These are phyloP conservation scores for Lipomyces sp. DNA, from an alignment of 805 yeast genomes.

Conservation along the genomic window DNA sequence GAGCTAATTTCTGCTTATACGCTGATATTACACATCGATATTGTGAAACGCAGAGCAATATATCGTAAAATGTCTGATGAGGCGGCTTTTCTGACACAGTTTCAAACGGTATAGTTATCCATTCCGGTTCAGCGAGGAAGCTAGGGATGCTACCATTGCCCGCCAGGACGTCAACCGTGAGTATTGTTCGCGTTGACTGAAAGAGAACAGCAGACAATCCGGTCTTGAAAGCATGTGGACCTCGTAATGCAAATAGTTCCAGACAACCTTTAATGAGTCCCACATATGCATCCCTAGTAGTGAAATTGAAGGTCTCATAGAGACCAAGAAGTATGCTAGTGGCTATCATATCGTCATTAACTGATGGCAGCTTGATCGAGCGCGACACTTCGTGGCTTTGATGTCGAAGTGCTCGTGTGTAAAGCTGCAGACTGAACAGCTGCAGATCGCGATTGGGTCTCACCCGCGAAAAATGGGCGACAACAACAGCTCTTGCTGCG, in stretches of 20 bases:
- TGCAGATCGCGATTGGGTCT: not conserved
- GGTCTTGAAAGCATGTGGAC: constrained; percentile 10
- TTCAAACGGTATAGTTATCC: constrained; percentile 15
- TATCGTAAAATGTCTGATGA: constrained; percentile 10
- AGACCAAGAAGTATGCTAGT: constrained; percentile 10
- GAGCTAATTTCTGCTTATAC: not conserved
- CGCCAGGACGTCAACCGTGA: not conserved
- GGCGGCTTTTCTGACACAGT: not conserved
- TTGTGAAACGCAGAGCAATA: constrained; percentile 3
- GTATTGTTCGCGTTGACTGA: constrained; percentile 5
- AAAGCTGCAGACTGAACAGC: not conserved
- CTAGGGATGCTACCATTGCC: not conserved
- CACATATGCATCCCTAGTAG: not conserved
- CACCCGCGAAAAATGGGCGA: not conserved
- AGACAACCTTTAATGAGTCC: constrained; percentile 10
- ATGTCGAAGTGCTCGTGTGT: not conserved
- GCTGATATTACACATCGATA: not conserved
- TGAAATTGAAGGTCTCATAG: constrained; percentile 2
- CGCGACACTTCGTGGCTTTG: not conserved
- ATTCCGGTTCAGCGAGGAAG: constrained; percentile 13
- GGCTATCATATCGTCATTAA: constrained; percentile 7
- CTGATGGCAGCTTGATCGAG: not conserved
- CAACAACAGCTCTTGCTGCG: constrained; percentile 5
- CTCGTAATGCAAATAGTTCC: constrained; percentile 1
- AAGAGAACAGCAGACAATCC: constrained; percentile 12